phyloP scores from a whole-genome alignment of 176 grass and related monocot species.

The Stipa capillata region DNA sequence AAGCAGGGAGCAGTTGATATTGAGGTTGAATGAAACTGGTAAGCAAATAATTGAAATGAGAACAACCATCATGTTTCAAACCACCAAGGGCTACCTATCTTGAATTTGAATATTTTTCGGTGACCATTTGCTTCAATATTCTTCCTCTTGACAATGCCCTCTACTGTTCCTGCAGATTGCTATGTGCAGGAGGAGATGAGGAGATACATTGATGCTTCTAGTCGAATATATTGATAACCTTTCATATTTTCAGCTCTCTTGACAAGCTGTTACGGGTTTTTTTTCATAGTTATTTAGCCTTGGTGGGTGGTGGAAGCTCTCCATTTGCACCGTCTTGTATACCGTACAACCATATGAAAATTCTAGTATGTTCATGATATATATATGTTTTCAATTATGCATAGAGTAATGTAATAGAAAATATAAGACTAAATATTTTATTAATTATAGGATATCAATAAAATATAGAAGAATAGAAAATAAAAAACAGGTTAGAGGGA shows the following conservation, averaged over 20 bases:
- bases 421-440: too few species aligned
- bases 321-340: slow-evolving; percentile 6
- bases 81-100: background rate
- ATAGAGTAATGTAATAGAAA: too few species aligned
- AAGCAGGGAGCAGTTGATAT: slow-evolving; percentile 70
- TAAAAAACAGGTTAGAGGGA: too few species aligned
- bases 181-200: slow-evolving; percentile 85
- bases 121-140: background rate
- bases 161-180: slow-evolving; percentile 47
- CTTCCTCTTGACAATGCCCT: background rate
- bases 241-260: slow-evolving; percentile 17
- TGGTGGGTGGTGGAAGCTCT: slow-evolving; percentile 30
- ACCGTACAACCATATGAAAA: slow-evolving; percentile 11
- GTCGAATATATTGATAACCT: slow-evolving; percentile 87
- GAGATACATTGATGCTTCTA: slow-evolving; percentile 83
- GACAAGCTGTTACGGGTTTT: slow-evolving; percentile 23
- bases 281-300: slow-evolving; percentile 26
- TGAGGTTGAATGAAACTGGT: slow-evolving; percentile 84
- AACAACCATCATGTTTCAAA: background rate
- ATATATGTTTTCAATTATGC: too few species aligned
- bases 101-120: background rate
- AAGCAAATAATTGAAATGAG: background rate
- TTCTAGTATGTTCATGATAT: too few species aligned
- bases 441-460: too few species aligned
- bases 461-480: too few species aligned